phyloP scores from a whole-genome alignment of 148 eudicot genomes.

The Vaccinium darrowii region DNA sequence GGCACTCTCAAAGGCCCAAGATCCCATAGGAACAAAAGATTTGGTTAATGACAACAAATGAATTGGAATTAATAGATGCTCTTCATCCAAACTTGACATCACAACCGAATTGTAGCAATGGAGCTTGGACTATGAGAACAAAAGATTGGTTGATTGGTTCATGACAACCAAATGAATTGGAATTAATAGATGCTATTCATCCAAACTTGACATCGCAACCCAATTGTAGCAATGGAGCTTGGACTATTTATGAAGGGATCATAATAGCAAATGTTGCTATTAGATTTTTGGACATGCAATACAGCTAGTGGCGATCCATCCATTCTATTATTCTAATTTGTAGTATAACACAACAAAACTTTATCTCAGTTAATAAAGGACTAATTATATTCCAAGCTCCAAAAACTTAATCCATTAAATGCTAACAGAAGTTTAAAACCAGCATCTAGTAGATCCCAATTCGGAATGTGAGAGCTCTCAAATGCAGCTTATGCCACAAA shows the following conservation, averaged over 20 bases:
- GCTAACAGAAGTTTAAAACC: neutral
- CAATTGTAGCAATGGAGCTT: neutral
- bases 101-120: neutral
- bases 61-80: neutral
- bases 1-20: neutral
- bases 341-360: neutral
- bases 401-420: neutral
- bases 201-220: neutral
- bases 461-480: neutral
- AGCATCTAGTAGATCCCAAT: slow-evolving; percentile 5
- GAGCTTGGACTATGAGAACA: neutral
- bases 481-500: neutral
- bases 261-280: neutral
- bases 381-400: neutral
- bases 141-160: too few species aligned
- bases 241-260: neutral
- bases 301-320: neutral
- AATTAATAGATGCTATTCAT: neutral
- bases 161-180: neutral
- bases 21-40: neutral
- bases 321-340: neutral
- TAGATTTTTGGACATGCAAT: neutral
- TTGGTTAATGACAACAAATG: neutral
- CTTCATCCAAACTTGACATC: neutral
- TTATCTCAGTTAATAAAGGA: neutral